Evolutionary conservation across 805 yeast species (phyloP).

Genomic region (Candida ponderosae): DNA sequence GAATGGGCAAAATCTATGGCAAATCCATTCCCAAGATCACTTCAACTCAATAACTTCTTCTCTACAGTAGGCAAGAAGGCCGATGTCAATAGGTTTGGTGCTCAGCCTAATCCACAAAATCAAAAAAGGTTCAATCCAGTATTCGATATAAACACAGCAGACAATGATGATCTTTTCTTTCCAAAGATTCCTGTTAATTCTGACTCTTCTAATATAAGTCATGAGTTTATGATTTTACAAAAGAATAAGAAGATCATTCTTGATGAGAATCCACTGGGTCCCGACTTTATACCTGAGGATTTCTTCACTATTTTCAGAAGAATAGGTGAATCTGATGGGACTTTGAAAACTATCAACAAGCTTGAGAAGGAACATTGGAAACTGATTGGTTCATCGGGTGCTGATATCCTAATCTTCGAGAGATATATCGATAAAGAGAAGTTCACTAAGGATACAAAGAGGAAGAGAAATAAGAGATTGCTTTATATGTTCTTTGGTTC

Average conservation of each 20-base stretch:
- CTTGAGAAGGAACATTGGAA: conserved; percentile 43
- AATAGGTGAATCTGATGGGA: conserved; percentile 30
- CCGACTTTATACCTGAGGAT: conserved; percentile 29
- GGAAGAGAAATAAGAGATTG: conserved; percentile 3
- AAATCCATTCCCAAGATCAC: conserved; percentile 26
- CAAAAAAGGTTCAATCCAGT: conserved; percentile 2
- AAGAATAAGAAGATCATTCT: conserved; percentile 15
- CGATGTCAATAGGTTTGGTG: conserved; percentile 25
- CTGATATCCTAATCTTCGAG: conserved; percentile 32
- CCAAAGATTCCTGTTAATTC: conserved; percentile 9
- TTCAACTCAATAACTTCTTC: conserved; percentile 33
- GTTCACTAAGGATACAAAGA: background rate
- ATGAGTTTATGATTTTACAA: conserved; percentile 16
- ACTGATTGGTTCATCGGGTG: conserved; percentile 43
- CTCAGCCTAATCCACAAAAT: conserved; percentile 1
- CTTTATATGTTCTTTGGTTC: conserved; percentile 2
- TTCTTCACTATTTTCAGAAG: conserved; percentile 31
- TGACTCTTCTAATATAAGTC: conserved; percentile 3
- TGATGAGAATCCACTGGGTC: conserved; percentile 31
- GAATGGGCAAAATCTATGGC: conserved; percentile 39
- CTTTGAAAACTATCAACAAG: conserved; percentile 28
- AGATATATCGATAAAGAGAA: conserved; percentile 18
- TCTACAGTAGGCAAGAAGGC: conserved; percentile 13
- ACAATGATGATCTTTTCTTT: conserved; percentile 14
- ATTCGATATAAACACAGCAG: background rate